phyloP scores from a whole-genome alignment of 306 rosid genomes.

The Glycine tomentella region DNA sequence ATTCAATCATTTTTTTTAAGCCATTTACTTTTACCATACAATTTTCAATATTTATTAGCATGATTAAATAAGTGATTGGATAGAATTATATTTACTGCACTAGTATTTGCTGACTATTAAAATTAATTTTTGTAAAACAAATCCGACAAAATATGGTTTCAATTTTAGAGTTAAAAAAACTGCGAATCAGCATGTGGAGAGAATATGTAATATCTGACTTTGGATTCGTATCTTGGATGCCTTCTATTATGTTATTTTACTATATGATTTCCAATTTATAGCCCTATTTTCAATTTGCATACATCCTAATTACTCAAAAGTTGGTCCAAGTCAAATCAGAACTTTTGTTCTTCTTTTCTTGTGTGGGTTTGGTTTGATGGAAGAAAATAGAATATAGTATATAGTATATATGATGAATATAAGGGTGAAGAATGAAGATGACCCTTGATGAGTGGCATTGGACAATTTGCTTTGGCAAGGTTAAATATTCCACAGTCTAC shows the following conservation, averaged over 20 bases:
- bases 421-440: neutral
- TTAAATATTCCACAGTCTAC: conserved; percentile 38
- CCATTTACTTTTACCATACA: neutral
- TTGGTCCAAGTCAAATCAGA: conserved; percentile 47
- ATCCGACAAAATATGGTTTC: neutral
- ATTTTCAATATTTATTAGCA: neutral
- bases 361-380: conserved; percentile 17
- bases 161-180: no score
- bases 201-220: no score
- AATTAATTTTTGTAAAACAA: no score
- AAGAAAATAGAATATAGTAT: conserved; percentile 30
- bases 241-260: no score
- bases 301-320: neutral
- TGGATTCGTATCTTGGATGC: no score
- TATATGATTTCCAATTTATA: neutral
- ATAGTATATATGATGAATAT: neutral
- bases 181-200: no score
- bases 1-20: conserved; percentile 19
- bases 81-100: no score
- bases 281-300: neutral
- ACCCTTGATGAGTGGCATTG: conserved; percentile 38
- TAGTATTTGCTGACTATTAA: no score
- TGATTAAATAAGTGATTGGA: neutral
- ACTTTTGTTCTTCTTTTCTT: neutral
- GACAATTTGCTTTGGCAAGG: conserved; percentile 33